Evolutionary conservation across 1,284 basidiomycete genomes (phyloP).

Genomic region (Ganoderma leucocontextum): DNA sequence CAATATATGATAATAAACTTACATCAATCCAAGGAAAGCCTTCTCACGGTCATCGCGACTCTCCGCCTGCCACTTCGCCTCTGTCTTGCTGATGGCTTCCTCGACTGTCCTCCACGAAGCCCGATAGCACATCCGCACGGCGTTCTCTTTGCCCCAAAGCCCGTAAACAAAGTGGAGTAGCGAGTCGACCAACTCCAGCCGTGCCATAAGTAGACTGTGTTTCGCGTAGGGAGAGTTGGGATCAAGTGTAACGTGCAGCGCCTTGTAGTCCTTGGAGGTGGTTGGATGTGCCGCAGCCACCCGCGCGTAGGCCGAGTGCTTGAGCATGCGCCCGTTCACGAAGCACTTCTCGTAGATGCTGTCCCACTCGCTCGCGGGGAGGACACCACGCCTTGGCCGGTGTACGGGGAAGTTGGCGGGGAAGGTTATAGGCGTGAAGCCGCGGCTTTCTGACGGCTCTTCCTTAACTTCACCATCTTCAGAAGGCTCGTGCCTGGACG

Average conservation of each 20-base stretch:
- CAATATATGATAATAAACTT: constrained; percentile 47
- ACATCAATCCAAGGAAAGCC: constrained; percentile 80
- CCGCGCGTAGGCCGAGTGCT: constrained; percentile 78
- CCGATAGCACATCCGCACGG: constrained; percentile 55
- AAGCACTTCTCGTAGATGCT: constrained; percentile 69
- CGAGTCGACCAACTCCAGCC: constrained; percentile 78
- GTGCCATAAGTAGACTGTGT: constrained; percentile 72
- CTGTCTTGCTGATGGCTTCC: constrained; percentile 71
- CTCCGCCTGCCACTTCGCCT: constrained; percentile 69
- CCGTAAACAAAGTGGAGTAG: constrained; percentile 78
- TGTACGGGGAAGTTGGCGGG: constrained; percentile 63
- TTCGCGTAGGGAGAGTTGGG: constrained; percentile 74
- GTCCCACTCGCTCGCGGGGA: constrained; percentile 45
- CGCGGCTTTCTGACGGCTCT: constrained; percentile 40
- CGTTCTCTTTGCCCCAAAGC: constrained; percentile 73
- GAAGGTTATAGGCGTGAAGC: constrained; percentile 36
- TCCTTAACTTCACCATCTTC: constrained; percentile 49
- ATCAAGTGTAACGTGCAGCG: constrained; percentile 67
- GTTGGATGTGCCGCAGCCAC: constrained; percentile 76
- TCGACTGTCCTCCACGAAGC: constrained; percentile 71
- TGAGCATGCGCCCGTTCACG: constrained; percentile 67
- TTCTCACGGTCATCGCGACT: constrained; percentile 74
- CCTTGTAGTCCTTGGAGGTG: constrained; percentile 67
- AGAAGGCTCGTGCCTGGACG: constrained; percentile 40
- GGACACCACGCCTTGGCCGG: constrained; percentile 66